A percentile compares a stretch with the other conserved stretches of the same genome.
Evolutionary conservation across 148 eudicot genomes (phyloP).

Genomic region (Euryodendron excelsum): DNA sequence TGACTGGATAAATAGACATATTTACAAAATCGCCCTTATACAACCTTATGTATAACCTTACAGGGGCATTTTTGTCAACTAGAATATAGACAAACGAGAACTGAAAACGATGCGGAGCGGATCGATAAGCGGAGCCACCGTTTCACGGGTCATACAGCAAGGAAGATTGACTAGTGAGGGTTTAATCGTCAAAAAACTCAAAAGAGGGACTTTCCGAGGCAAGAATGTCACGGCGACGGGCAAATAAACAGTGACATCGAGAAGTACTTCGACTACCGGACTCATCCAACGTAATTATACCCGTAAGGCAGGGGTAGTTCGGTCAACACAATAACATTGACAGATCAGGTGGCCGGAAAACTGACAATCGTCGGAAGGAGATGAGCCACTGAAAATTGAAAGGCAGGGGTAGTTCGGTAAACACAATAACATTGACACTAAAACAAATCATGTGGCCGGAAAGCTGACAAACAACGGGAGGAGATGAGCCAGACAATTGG

Average conservation of each 20-base stretch:
- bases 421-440: too few species aligned
- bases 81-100: not conserved
- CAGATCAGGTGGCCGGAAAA: slow-evolving; percentile 11
- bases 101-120: not conserved
- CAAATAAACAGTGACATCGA: too few species aligned
- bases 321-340: not conserved
- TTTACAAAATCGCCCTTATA: slow-evolving; percentile 5
- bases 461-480: too few species aligned
- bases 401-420: too few species aligned
- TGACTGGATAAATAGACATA: too few species aligned
- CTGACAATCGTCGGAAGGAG: not conserved
- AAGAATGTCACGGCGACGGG: not conserved
- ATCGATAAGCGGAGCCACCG: not conserved
- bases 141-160: not conserved
- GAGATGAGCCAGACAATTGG: too few species aligned
- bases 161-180: not conserved
- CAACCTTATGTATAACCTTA: not conserved
- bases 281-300: not conserved
- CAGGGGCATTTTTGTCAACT: not conserved
- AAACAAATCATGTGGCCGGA: too few species aligned
- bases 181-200: not conserved
- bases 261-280: not conserved
- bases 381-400: not conserved
- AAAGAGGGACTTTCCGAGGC: not conserved
- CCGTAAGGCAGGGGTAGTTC: not conserved